Base-by-base conservation (phyloP, 106 monocot species). In the Acorus calamus region DNA sequence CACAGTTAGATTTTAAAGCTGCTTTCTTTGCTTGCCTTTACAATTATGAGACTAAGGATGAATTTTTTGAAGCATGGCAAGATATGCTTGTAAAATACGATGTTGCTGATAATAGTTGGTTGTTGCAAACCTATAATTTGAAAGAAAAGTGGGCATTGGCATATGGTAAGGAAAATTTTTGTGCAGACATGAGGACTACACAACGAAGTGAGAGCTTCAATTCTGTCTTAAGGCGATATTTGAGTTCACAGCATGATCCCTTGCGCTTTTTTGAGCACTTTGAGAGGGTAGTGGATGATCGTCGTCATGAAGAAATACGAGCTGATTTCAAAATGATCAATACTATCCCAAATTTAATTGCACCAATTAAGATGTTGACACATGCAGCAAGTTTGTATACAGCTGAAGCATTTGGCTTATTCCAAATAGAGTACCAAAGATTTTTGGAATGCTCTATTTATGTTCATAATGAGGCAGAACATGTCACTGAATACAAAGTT, bases 51-150 rank as follows among this genome's bases (percentile, higher is more conserved):
- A 71, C 85, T 11, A 77, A 85, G 50, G 77, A 80, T 44, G 89
- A 89, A 53, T 85, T 89, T 55, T 13, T 77, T 47, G 50, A 55
- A 56, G 77, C 76, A 45, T 89, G 89, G 85, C 55, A 56, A 10
- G 49, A 60, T 58, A 80, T 89, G 76, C 66, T 85, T 55, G 84
- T 78, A 48, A 85, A 75, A 54, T 85, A 85, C 72, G 85, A 83
- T 60, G 80, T 89, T 48, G 75, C 66, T 62, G 89, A 89, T 75
- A 89, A 85, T 59, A 76, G 68, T 60, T 89, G 89, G 89, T 71
- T 89, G 63, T 60, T n/a, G 46, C 59, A 69, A 50, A 56, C 82
- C 48, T 82, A 82, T 60, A 66, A 69, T 12, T 69, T 77, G 46
- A 82, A 66, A 64, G 82, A 80, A 57, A 89, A 77, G 63, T 89